Evolutionary conservation across 2,329 filamentous ascomycete genomes (phyloP), one percentile per base, ranked within the genome.

Genomic region (Diaporthe capsici): DNA sequence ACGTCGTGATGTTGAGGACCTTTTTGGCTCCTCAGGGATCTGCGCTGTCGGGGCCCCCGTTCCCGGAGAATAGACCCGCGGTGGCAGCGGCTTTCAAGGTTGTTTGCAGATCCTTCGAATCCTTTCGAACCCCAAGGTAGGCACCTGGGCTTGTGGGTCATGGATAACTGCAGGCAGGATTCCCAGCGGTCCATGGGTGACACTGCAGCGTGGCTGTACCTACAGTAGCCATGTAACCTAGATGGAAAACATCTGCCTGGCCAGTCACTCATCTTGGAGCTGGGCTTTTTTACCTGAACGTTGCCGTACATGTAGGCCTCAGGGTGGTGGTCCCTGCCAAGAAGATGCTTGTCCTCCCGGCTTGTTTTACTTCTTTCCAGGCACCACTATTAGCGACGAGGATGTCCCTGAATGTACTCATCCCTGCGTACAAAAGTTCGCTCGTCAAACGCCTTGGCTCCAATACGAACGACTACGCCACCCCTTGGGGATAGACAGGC

Each of bases 31-130:
- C n/a, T 8, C 8, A 42, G 22, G 31, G 49, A 28, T 39, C 15
- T 17, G 20, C 22, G 17, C 3, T 31, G 9, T 28, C 25, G 22
- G n/a, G 49, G 47, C n/a, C 28, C 25, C 34, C 37, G 22, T 3
- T 31, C 4, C 31, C n/a, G 47, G 15, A 49, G 28, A 44, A 9
- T 12, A 42, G 12, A 10, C 22, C 34, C 34, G 22, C 49, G 5
- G 25, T 55, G 49, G 34, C 65, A 70, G 65, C 47, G 37, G 34
- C 12, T n/a, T 20, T 20, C 47, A 53, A 39, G 57, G 34, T 39
- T 39, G 34, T 22, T 55, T 55, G 65, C 47, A 28, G 65, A 70
- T 70, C 65, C 65, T 55, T 55, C 49, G 31, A 17, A 70, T 55
- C 47, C 65, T 53, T 70, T 55, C 31, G 34, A 15, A n/a, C 7